phyloP scores from a whole-genome alignment of 768 basidiomycete species.

The Pleurotus citrinopileatus region DNA sequence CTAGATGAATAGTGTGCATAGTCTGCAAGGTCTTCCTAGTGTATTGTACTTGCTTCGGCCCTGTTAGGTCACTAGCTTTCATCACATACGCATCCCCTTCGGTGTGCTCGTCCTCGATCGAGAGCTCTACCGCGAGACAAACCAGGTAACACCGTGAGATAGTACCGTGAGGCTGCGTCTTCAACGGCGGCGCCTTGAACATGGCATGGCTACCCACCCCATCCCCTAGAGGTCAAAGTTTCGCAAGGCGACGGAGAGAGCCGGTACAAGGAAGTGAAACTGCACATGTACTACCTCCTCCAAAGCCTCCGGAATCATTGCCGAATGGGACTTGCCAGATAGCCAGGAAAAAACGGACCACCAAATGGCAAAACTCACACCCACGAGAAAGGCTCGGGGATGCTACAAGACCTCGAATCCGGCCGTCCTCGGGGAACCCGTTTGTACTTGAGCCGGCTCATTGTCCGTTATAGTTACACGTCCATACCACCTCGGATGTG shows the following conservation, averaged over 20 bases:
- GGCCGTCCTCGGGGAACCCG: no score
- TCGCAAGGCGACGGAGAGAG: constrained; percentile 8
- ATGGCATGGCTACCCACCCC: constrained; percentile 3
- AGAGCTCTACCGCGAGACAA: not conserved
- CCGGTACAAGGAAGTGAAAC: constrained; percentile 3
- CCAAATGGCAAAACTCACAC: constrained; percentile 1
- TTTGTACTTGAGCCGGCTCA: constrained; percentile 5
- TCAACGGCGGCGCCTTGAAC: not conserved
- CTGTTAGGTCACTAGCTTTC: no score
- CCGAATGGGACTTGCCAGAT: constrained; percentile 5
- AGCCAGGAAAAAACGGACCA: constrained; percentile 2
- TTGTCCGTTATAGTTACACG: no score
- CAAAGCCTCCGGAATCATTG: not conserved
- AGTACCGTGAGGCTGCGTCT: not conserved
- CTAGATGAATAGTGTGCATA: constrained; percentile 45
- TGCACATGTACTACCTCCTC: not conserved
- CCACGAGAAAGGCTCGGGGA: not conserved
- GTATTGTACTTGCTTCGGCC: not conserved
- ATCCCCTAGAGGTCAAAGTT: constrained; percentile 4
- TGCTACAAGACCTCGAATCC: no score
- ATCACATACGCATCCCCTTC: no score
- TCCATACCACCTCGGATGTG: not conserved
- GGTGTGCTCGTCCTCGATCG: no score
- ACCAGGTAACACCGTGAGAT: not conserved
- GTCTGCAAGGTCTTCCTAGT: no score